phyloP scores from a whole-genome alignment of 2,329 filamentous ascomycete genomes.

The Trichoderma sp. region DNA sequence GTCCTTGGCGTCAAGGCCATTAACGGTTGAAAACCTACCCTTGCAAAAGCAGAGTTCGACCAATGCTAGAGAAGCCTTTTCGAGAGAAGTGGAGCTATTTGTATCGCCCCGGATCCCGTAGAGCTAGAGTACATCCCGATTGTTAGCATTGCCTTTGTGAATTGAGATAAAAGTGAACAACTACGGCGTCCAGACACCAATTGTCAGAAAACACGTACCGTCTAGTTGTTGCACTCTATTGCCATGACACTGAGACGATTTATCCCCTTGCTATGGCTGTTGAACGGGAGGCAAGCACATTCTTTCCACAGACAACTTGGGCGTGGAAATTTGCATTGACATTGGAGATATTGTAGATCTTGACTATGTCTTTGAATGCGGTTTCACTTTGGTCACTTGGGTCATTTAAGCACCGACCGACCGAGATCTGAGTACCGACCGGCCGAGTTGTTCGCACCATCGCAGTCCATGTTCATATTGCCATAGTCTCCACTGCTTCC shows the following conservation, averaged over 20 bases:
- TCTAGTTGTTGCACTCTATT: constrained; percentile 21
- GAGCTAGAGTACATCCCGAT: background rate
- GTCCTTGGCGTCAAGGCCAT: constrained; percentile 55
- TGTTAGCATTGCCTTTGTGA: background rate
- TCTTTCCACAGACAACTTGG: constrained; percentile 20
- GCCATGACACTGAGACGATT: constrained; percentile 23
- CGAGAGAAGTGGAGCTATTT: constrained; percentile 53
- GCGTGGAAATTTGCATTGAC: constrained; percentile 21
- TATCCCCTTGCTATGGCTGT: background rate
- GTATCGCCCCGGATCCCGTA: constrained; percentile 63
- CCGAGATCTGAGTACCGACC: too few relatives aligned
- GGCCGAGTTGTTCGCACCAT: constrained; percentile 17
- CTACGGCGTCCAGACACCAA: too few relatives aligned
- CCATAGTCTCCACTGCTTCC: constrained; percentile 28
- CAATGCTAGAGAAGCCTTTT: constrained; percentile 56
- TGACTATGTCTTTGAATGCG: constrained; percentile 16
- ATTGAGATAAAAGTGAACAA: background rate
- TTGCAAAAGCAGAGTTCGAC: constrained; percentile 56
- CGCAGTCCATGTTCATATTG: constrained; percentile 26
- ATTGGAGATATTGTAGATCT: constrained; percentile 9
- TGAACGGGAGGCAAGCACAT: background rate
- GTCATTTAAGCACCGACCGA: constrained; percentile 4
- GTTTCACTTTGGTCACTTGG: constrained; percentile 19
- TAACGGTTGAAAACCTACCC: constrained; percentile 50
- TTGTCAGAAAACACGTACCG: background rate